A percentile compares a stretch with the other conserved stretches of the same genome.
phyloP scores from a whole-genome alignment of 108 stramenopile species.

The Fragilaria crotonensis region DNA sequence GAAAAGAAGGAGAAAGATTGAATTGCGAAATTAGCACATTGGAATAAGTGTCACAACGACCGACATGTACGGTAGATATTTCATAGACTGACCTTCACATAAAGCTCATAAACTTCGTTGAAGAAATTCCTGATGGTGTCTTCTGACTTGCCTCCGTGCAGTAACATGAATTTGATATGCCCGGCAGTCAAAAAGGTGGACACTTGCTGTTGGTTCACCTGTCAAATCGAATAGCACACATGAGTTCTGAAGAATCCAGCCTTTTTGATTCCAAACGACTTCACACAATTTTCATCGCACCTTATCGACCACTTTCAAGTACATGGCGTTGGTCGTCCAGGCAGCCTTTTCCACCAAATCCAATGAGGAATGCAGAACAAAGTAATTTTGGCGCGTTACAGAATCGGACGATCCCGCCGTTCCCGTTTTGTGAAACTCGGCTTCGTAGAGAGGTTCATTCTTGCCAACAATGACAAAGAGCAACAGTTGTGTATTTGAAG shows the following conservation, averaged over 20 bases:
- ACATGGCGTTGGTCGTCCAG: slow-evolving; percentile 85
- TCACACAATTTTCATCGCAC: slow-evolving; percentile 16
- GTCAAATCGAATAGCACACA: not conserved
- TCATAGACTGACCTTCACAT: slow-evolving; percentile 74
- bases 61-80: not conserved
- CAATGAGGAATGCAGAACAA: slow-evolving; percentile 87
- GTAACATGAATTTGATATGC: slow-evolving; percentile 85
- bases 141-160: slow-evolving; percentile 82
- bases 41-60: not conserved
- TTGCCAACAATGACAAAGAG: slow-evolving; percentile 81
- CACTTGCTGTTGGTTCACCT: slow-evolving; percentile 92
- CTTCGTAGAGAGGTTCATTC: slow-evolving; percentile 83
- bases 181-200: slow-evolving; percentile 88
- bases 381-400: slow-evolving; percentile 87
- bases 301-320: slow-evolving; percentile 87
- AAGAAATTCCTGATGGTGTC: slow-evolving; percentile 87
- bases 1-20: slow-evolving; percentile 1
- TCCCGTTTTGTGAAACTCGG: slow-evolving; percentile 61
- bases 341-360: slow-evolving; percentile 89
- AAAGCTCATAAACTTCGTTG: slow-evolving; percentile 88
- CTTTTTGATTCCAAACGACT: not conserved
- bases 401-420: slow-evolving; percentile 34
- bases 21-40: not conserved
- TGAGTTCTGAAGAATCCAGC: not conserved
- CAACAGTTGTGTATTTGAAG: slow-evolving; percentile 12